phyloP scores from a whole-genome alignment of 139 green algal species.

The Pleodorina starrii region DNA sequence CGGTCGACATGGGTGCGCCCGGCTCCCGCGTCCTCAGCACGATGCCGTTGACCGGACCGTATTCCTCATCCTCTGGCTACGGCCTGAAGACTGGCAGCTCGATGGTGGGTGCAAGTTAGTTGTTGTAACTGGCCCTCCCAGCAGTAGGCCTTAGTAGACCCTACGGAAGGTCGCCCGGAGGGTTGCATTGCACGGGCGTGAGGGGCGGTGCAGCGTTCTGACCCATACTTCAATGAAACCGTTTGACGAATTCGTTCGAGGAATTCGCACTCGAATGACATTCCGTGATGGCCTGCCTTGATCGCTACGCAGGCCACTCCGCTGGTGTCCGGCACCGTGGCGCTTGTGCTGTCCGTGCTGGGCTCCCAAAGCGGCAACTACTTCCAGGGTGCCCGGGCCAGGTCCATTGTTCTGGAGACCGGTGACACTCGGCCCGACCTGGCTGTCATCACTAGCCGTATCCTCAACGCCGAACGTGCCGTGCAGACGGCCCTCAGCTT shows the following conservation, averaged over 20 bases:
- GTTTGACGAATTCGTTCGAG: too few relatives aligned
- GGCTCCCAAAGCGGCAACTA: slow-evolving; percentile 13
- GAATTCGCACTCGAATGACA: too few relatives aligned
- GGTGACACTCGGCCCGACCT: slow-evolving; percentile 2
- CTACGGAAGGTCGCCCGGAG: too few relatives aligned
- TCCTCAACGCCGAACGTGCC: slow-evolving; percentile 5
- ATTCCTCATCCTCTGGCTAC: too few relatives aligned
- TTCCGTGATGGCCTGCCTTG: neutral
- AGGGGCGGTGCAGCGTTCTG: neutral
- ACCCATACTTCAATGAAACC: neutral
- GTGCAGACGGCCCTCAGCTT: slow-evolving; percentile 1
- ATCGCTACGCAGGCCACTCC: slow-evolving; percentile 29
- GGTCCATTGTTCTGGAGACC: neutral
- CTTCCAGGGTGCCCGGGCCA: slow-evolving; percentile 15
- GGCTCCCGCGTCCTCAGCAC: neutral
- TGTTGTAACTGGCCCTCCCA: neutral
- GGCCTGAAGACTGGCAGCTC: slow-evolving; percentile 33
- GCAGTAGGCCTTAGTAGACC: too few relatives aligned
- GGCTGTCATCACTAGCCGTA: neutral
- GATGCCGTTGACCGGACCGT: neutral
- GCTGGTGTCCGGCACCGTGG: slow-evolving; percentile 27
- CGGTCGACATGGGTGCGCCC: slow-evolving; percentile 20
- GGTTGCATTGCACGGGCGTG: too few relatives aligned
- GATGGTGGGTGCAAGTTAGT: slow-evolving; percentile 29
- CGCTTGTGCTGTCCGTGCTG: slow-evolving; percentile 49